Evolutionary conservation across 495 filamentous ascomycete species (phyloP), one percentile per base, ranked within the genome.

Genomic region (Tuber microsphaerosporum): DNA sequence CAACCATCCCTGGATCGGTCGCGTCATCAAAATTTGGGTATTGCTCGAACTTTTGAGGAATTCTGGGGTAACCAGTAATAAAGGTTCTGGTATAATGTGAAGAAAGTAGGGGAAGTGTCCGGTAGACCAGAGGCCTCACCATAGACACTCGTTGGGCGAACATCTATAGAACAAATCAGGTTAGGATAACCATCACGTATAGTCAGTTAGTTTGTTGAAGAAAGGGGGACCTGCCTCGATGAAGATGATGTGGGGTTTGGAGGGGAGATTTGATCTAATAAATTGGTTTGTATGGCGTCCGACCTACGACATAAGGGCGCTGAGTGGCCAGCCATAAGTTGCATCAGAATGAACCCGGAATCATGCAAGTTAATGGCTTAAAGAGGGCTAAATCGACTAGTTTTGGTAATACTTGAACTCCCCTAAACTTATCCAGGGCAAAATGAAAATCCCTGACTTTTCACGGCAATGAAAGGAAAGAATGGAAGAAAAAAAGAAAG

Each of bases 81-180:
- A 82, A 84, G 56, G 80, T 74, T 48, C 74, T 73, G 22, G 65
- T 61, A 42, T 26, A 65, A 48, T 51, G 73, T 75, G 48, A 75
- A 76, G 77, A 71, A 37, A 73, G 75, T 41, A 56, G 61, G 75
- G 75, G 78, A 80, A 84, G 81, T 77, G 83, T 69, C 71, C 82
- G 75, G 37, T 75, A 74, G 61, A 82, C 77, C 51, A 86, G 81
- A 74, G 86, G 85, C 73, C 86, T 84, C 31, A 83, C 84, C 72
- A 82, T 83, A 72, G 78, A 75, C 70, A 87, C 80, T 76, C 82
- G 81, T 76, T 84, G 84, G 73, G 84, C 82, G 69, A 88, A 83
- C 86, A 88, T 88, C 84, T 83, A 65, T 73, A 46, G 71, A 69
- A 42, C 26, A n/a, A 65, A 65, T 65, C 12, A 65, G 56, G 14